These are phyloP conservation scores for Xylariaceae sp. DNA, from an alignment of 2,329 filamentous ascomycete species.

Conservation along the genomic window DNA sequence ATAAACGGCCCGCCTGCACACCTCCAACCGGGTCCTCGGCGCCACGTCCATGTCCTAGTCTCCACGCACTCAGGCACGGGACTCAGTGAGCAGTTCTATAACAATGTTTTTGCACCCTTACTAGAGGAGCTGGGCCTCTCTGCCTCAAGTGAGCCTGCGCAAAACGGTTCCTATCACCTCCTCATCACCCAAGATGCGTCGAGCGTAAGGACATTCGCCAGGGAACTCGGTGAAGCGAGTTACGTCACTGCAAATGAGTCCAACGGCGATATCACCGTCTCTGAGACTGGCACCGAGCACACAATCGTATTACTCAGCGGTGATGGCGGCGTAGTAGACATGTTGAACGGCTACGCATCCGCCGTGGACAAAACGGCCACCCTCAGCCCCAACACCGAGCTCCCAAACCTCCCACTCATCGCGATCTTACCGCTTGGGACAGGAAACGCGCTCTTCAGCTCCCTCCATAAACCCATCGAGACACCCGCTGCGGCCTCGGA, in stretches of 20 bases:
- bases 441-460: constrained; percentile 60
- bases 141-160: constrained; percentile 15
- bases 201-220: constrained; percentile 60
- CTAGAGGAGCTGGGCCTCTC: constrained; percentile 42
- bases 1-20: constrained; percentile 37
- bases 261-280: not conserved
- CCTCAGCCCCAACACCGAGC: not conserved
- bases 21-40: constrained; percentile 21
- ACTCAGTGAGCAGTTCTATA: constrained; percentile 51
- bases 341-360: constrained; percentile 58
- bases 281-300: constrained; percentile 32
- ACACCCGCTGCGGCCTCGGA: constrained; percentile 34
- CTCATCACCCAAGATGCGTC: constrained; percentile 58
- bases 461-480: constrained; percentile 54
- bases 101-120: constrained; percentile 50
- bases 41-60: constrained; percentile 57
- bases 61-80: constrained; percentile 62
- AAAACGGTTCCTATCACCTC: constrained; percentile 40
- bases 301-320: constrained; percentile 76
- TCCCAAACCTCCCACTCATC: constrained; percentile 38
- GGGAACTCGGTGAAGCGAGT: constrained; percentile 30
- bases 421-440: constrained; percentile 57
- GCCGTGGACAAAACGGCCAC: constrained; percentile 1
- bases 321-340: constrained; percentile 79
- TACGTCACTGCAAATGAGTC: not conserved